Evolutionary conservation across 2,329 filamentous ascomycete genomes (phyloP), one percentile per base, ranked within the genome.

Genomic region (Pestalotiopsis sp.): DNA sequence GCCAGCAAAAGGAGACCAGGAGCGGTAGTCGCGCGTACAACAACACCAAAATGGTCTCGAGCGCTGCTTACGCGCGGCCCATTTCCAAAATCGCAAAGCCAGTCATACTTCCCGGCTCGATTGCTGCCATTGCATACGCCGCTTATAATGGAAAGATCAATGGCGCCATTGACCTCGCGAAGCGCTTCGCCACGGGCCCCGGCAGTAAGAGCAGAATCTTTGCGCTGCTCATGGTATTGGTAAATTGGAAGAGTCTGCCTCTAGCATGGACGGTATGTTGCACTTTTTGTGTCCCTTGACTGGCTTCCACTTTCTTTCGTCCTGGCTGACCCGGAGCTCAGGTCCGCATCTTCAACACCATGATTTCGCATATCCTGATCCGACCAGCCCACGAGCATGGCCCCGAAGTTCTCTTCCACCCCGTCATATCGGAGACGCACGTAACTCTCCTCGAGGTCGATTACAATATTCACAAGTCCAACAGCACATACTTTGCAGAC

Each of bases 401-500:
- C 61, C 87, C 90, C 1, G 85, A 89, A 70, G 88, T 91, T 56
- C 87, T 96, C 72, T 96, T 95, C 83, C 87, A 90, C 63, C 91
- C 92, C 62, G 82, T 92, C 65, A 89, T 93, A 69, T 89, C 91
- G 17, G 83, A 85, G 52, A 89, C 91, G 6, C 89, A 90, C 76
- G 88, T 91, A 14, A 88, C 92, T 1, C 81, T 92, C 67, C 86
- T 92, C 73, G 94, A 97, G 81, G 94, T 91, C 75, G 95, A 97
- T 82, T 94, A 94, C 83, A 95, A 96, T 82, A 77, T 94, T 58
- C 92, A 95, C 85, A 94, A 95, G 79, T 91, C 90, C 71, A 94
- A 94, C 83, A 90, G 88, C 74, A 97, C 94, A 38, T 97, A 97
- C 84, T 97, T 97, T 78, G 85, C 90, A 72, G 94, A 97, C 80